Base-by-base conservation (phyloP, 352 stramenopile genomes). In the Pythium sp. region DNA sequence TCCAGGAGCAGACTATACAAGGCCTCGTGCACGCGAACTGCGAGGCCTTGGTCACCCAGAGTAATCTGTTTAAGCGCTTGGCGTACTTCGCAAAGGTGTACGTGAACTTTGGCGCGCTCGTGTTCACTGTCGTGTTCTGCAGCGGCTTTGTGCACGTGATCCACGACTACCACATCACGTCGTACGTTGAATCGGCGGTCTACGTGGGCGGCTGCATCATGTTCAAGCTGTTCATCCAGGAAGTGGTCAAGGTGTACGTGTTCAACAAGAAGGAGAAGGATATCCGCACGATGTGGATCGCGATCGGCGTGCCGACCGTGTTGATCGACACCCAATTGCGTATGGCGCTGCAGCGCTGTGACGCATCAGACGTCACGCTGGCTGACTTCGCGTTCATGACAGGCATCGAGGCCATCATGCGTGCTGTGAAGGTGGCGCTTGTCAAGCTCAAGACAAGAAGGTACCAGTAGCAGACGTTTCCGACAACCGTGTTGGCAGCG, bases 291-390 rank as follows among this genome's bases (percentile, higher is more conserved):
- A 75, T 79, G 73, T 75, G 60, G 47, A 46, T 73, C 26, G 26
- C 67, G 5, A 61, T 77, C 4, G 71, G 62, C 1, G 15, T 74
- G 4, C 73, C 73, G 2, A 77, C 73, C 0, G 70, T 76, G 5
- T 4, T 79, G 36, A 71, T 77, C 18, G 70, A 79, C 34, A 77
- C 70, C 1, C 73, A 79, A 54, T 41, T 72, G 14, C 66, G 70
- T 32, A 65, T 71, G 18, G 62, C 69, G 5, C n/a, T 77, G 30
- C 67, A 70, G 5, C 65, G 58, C 1, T n/a, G 22, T 0, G 14
- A 64, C 1, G 69, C 24, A 14, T 67, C 56, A 3, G 22, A 58
- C 9, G 58, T 77, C 43, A 53, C 73, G 9, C 47, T 74, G 15
- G 26, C 41, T 0, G 69, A 72, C 5, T 70, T 68, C 4, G 54